Percentiles rank a stretch among this genome's conserved stretches.
Conservation (phyloP, 371 early-diverging fungal species). For the Mortierella sp. region DNA sequence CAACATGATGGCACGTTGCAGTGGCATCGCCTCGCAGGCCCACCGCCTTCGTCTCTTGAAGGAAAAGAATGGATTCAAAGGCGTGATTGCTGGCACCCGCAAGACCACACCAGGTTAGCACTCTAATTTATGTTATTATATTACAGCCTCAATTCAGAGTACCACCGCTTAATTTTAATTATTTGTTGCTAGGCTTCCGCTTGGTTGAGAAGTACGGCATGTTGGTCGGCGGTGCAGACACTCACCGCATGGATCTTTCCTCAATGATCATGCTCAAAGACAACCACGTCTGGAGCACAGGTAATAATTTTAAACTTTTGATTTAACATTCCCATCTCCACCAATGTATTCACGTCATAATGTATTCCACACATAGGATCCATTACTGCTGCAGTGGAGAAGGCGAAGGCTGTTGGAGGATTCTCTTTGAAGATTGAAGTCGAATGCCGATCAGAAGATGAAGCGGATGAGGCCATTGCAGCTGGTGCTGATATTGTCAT, state of each 20-base stretch:
- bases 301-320: conserved; percentile 43
- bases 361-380: conserved; percentile 69
- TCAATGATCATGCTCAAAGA: conserved; percentile 99
- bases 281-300: conserved; percentile 97
- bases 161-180: neutral
- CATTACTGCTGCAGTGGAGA: conserved; percentile 89
- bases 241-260: conserved; percentile 96
- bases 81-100: conserved; percentile 95
- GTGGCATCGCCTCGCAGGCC: conserved; percentile 94
- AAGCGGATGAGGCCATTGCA: conserved; percentile 96
- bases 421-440: conserved; percentile 97
- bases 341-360: neutral
- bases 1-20: conserved; percentile 94
- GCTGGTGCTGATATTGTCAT: conserved; percentile 98
- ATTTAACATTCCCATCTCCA: neutral
- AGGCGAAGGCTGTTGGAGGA: conserved; percentile 87
- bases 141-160: neutral
- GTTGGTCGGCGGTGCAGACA: conserved; percentile 96
- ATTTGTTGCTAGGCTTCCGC: conserved; percentile 80
- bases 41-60: conserved; percentile 77
- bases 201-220: conserved; percentile 98
- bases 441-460: conserved; percentile 92
- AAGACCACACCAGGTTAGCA: conserved; percentile 95
- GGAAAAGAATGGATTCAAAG: conserved; percentile 80
- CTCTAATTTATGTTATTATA: neutral